Evolutionary conservation across 805 yeast genomes (phyloP), one percentile per base, ranked within the genome.

Genomic region (Henningerozyma blattae): DNA sequence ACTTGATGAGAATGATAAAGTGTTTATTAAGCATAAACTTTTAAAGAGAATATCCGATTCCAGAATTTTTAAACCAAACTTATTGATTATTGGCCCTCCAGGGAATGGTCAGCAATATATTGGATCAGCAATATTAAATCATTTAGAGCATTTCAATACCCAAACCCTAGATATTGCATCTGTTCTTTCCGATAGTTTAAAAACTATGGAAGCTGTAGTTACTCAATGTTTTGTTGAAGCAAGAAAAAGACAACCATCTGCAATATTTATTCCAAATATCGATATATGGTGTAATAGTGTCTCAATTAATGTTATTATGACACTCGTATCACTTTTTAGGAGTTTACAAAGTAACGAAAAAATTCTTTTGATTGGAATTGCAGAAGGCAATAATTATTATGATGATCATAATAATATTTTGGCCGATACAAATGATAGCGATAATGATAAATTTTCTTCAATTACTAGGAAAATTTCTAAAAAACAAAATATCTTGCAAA

Each of bases 91-190:
- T 29, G 96, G 97, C 4, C 61, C 63, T 2, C 59, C 65, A 12
- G 96, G 97, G 0, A 72, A 72, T 54, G 99, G 97, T 1, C 95
- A 87, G 48, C 80, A 75, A 42, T 86, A 89, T 52, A 52, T 91
- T 7, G 79, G 86, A 3, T 67, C 86, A 2, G 95, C 97, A 0
- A 64, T 87, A 8, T 61, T 89, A 34, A 80, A 85, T 47, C 68
- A 75, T 43, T 61, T 91, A 33, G 98, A 91, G 58, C 94, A 95
- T 0, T 84, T 78, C 47, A 89, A 85, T 48, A 77, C 85, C 12
- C 96, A 91, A 52, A 72, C 81, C 1, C 63, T 91, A 28, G 98
- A 91, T 51, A 61, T 91, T 37, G 81, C 86, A 2, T 67, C 77
- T 6, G 52, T 91, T 35, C 75, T 76, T 41, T 74, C 85, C 12